Evolutionary conservation across 1,284 basidiomycete genomes (phyloP).

Genomic region (Leccinum griseonigrum): DNA sequence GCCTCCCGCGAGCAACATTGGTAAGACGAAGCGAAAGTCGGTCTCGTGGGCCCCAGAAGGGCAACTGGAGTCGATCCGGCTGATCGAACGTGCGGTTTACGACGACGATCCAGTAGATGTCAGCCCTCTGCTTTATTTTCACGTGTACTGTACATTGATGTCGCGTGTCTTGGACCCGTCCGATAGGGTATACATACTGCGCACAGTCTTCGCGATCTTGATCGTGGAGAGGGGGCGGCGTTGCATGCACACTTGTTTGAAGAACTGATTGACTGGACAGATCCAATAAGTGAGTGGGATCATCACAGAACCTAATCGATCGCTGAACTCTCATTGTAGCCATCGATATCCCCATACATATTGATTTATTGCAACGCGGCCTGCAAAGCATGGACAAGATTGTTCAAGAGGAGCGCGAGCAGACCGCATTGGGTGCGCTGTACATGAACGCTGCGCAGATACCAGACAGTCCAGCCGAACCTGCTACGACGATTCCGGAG

Average conservation of each 20-base stretch:
- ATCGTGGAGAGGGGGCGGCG: slow-evolving; percentile 79
- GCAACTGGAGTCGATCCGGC: slow-evolving; percentile 65
- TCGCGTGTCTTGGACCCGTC: slow-evolving; percentile 37
- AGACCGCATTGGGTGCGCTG: slow-evolving; percentile 68
- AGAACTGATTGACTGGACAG: slow-evolving; percentile 78
- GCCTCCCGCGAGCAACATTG: slow-evolving; percentile 36
- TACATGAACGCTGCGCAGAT: slow-evolving; percentile 69
- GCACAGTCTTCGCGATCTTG: slow-evolving; percentile 76
- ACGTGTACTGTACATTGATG: slow-evolving; percentile 56
- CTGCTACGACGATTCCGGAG: slow-evolving; percentile 54
- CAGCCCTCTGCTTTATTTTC: slow-evolving; percentile 48
- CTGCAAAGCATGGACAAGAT: slow-evolving; percentile 62
- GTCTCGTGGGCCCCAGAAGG: slow-evolving; percentile 76
- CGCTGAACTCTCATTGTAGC: slow-evolving; percentile 38
- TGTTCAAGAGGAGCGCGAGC: slow-evolving; percentile 71
- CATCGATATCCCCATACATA: slow-evolving; percentile 58
- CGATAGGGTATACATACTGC: slow-evolving; percentile 61
- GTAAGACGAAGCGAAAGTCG: slow-evolving; percentile 65
- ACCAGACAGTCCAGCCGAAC: slow-evolving; percentile 74
- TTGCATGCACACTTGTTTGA: slow-evolving; percentile 77
- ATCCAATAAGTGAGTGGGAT: slow-evolving; percentile 60
- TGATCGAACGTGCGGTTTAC: slow-evolving; percentile 80
- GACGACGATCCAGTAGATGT: slow-evolving; percentile 82
- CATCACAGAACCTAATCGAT: slow-evolving; percentile 14
- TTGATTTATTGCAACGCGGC: slow-evolving; percentile 55